These are phyloP conservation scores for Groenewaldozyma auringiensis DNA, from an alignment of 1,139 yeast species.

Conservation along the genomic window DNA sequence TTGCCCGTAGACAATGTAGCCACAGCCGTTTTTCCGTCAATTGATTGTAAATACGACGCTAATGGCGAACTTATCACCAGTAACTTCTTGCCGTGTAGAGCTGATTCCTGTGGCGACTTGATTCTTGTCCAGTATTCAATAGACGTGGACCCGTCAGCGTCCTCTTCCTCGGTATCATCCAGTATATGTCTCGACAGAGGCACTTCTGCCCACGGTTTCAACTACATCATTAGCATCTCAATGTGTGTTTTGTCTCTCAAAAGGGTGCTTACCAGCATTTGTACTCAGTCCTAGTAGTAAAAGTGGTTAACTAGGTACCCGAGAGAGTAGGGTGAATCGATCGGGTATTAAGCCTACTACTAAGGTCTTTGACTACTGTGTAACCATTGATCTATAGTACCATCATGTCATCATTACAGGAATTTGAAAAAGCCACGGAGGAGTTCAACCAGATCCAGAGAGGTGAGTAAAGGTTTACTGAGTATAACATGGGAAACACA, in stretches of 20 bases:
- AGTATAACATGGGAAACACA: background rate
- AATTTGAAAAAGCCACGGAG: conserved; percentile 23
- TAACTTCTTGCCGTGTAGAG: background rate
- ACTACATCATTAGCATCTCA: conserved; percentile 27
- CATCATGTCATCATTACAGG: conserved; percentile 4
- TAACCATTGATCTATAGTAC: too few species aligned
- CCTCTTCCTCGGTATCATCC: conserved; percentile 37
- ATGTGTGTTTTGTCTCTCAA: too few species aligned
- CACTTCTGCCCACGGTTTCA: conserved; percentile 50
- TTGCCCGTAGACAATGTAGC: background rate
- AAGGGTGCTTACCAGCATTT: background rate
- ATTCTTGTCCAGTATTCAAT: conserved; percentile 18
- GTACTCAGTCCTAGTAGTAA: too few species aligned
- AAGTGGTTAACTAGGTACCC: too few species aligned
- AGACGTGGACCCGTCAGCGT: conserved; percentile 23
- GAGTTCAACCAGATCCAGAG: conserved; percentile 28
- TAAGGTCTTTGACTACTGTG: too few species aligned
- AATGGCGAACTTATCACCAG: background rate
- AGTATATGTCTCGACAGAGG: conserved; percentile 49
- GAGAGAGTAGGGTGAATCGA: too few species aligned
- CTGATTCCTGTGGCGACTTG: conserved; percentile 1
- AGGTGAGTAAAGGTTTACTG: conserved; percentile 16
- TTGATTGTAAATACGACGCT: background rate
- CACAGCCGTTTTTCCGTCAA: background rate
- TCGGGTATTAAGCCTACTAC: too few species aligned